A percentile compares a stretch with the other conserved stretches of the same genome.
Evolutionary conservation across 176 grass and related monocot species (phyloP).

Genomic region (Lolium perenne): DNA sequence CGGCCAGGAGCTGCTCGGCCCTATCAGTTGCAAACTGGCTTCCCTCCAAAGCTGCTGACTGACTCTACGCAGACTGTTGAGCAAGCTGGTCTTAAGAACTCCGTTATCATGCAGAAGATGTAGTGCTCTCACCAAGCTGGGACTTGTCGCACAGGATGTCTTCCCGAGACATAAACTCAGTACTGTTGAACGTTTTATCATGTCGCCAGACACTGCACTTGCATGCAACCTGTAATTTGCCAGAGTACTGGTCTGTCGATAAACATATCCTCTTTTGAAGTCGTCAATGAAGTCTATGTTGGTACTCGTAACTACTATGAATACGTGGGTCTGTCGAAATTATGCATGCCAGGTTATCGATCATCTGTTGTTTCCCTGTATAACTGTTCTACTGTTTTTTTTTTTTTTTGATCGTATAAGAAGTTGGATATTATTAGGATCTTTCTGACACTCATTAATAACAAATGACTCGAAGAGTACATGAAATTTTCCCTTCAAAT

Average conservation of each 20-base stretch:
- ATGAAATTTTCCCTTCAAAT: too few relatives aligned
- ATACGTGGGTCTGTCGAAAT: not conserved
- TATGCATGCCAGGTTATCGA: not conserved
- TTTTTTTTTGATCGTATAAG: not conserved
- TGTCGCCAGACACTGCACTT: constrained; percentile 19
- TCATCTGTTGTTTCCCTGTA: not conserved
- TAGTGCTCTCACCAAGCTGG: constrained; percentile 41
- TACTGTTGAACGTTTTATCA: constrained; percentile 11
- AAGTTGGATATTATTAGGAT: not conserved
- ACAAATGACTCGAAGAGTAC: too few relatives aligned
- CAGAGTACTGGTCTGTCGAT: not conserved
- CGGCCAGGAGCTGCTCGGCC: constrained; percentile 56
- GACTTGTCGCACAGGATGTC: not conserved
- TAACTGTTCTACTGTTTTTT: not conserved
- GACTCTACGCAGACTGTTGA: constrained; percentile 67
- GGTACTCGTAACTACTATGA: not conserved
- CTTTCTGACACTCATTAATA: not conserved
- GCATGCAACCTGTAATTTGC: constrained; percentile 5
- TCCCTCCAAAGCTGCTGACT: constrained; percentile 80
- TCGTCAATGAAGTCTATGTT: constrained; percentile 13
- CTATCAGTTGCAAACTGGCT: constrained; percentile 78
- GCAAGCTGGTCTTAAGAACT: constrained; percentile 81
- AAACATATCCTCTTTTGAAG: not conserved
- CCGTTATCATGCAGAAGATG: constrained; percentile 88
- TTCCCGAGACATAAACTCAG: not conserved